These are phyloP conservation scores for Ophiostoma populinum DNA, from an alignment of 2,329 filamentous ascomycete species.

Conservation along the genomic window DNA sequence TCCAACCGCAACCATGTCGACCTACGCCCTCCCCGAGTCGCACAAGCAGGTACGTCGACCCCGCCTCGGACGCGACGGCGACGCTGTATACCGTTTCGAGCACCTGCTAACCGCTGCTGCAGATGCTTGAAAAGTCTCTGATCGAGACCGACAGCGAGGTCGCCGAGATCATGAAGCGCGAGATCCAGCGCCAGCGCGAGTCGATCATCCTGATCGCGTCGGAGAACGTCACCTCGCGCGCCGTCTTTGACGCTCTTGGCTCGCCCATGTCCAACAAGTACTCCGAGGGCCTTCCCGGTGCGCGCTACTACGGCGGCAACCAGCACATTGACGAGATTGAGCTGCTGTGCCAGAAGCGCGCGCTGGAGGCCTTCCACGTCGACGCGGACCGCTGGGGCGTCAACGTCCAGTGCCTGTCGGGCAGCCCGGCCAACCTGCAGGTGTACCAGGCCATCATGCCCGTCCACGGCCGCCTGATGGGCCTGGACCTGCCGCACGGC, in stretches of 20 bases:
- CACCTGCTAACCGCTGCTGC: slow-evolving; percentile 14
- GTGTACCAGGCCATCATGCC: slow-evolving; percentile 97
- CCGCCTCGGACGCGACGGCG: slow-evolving; percentile 3
- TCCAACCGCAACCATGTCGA: slow-evolving; percentile 12
- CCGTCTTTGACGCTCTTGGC: slow-evolving; percentile 93
- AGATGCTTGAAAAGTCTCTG: slow-evolving; percentile 95
- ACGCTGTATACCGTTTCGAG: too few species aligned
- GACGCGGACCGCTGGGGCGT: slow-evolving; percentile 89
- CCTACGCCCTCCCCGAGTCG: slow-evolving; percentile 13
- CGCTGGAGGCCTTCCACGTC: slow-evolving; percentile 77
- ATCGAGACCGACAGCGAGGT: slow-evolving; percentile 87
- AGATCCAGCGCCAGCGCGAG: slow-evolving; percentile 93
- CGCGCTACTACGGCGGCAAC: slow-evolving; percentile 97
- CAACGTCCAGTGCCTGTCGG: slow-evolving; percentile 89
- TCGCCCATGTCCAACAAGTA: slow-evolving; percentile 98
- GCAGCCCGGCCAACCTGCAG: slow-evolving; percentile 91
- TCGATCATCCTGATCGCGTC: slow-evolving; percentile 98
- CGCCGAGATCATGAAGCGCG: slow-evolving; percentile 83
- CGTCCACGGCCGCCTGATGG: slow-evolving; percentile 92
- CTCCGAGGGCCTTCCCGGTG: slow-evolving; percentile 95
- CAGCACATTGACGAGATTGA: slow-evolving; percentile 97
- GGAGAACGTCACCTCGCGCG: slow-evolving; percentile 96
- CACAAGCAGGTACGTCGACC: slow-evolving; percentile 10
- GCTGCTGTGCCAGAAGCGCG: slow-evolving; percentile 84
- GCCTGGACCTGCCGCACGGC: slow-evolving; percentile 83